Percentiles rank a stretch among this genome's conserved stretches.
phyloP scores from a whole-genome alignment of 352 stramenopile species.

The Elongisporangium anandrum region DNA sequence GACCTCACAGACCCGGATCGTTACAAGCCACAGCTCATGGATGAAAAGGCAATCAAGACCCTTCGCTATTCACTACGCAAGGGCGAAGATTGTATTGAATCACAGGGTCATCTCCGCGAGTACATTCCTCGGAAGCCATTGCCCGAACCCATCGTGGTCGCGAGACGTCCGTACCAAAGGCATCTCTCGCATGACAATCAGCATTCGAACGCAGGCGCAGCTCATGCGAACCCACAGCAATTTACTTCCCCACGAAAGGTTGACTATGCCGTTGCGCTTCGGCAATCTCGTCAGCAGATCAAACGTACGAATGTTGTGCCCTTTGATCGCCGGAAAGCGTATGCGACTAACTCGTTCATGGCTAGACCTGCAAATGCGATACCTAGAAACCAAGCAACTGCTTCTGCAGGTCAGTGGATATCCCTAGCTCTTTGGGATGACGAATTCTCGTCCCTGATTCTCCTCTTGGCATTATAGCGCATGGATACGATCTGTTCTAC shows the following conservation, averaged over 20 bases:
- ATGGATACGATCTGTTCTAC: constrained; percentile 41
- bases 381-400: constrained; percentile 49
- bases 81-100: constrained; percentile 31
- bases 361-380: constrained; percentile 41
- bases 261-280: neutral
- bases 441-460: no score
- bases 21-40: constrained; percentile 56
- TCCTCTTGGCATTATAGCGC: no score
- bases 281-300: neutral
- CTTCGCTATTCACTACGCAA: constrained; percentile 33
- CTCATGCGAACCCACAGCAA: no score
- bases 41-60: constrained; percentile 36
- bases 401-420: constrained; percentile 38
- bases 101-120: constrained; percentile 44
- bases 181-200: constrained; percentile 2
- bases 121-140: constrained; percentile 31
- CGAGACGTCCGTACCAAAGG: constrained; percentile 8
- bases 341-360: constrained; percentile 3
- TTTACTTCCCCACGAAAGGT: no score
- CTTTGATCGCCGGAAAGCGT: no score
- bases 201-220: neutral
- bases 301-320: neutral
- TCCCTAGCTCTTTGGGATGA: no score
- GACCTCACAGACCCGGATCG: constrained; percentile 8
- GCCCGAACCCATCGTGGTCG: neutral